Percentiles rank a stretch among this genome's conserved stretches.
phyloP scores from a whole-genome alignment of 1,284 basidiomycete species.

The Heterobasidion occidentale region DNA sequence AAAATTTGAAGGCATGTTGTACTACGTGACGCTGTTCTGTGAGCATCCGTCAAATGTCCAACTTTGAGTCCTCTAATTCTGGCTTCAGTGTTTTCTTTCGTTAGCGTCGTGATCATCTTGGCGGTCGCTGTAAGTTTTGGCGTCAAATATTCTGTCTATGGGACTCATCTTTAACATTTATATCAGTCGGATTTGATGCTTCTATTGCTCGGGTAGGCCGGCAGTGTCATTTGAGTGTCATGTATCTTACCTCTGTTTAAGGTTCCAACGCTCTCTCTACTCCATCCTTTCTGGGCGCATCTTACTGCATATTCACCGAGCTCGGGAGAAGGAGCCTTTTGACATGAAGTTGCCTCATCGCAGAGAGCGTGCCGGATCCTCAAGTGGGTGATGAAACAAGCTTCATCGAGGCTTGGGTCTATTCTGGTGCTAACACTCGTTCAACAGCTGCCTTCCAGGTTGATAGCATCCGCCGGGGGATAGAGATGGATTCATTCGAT shows the following conservation, averaged over 20 bases:
- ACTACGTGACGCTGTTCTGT: not conserved
- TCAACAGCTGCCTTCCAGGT: not conserved
- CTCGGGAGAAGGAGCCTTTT: not conserved
- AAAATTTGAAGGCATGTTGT: not conserved
- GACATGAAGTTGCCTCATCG: not conserved
- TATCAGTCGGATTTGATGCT: not conserved
- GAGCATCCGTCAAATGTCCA: not conserved
- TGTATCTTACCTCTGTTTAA: not conserved
- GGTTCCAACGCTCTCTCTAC: not conserved
- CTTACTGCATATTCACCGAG: not conserved
- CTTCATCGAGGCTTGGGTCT: no score
- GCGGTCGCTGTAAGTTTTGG: not conserved
- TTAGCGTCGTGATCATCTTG: not conserved
- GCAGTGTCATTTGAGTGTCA: no score
- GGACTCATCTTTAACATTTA: no score
- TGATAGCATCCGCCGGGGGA: not conserved
- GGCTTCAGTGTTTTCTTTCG: not conserved
- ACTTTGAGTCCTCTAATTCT: not conserved
- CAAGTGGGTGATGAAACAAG: not conserved
- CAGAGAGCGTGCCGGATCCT: not conserved
- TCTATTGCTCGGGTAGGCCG: not conserved
- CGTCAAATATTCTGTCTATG: no score
- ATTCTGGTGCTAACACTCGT: not conserved
- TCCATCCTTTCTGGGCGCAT: not conserved
- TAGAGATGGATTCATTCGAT: not conserved